Conservation (phyloP, 345 rosid genomes). For the Raphanus sativus region DNA sequence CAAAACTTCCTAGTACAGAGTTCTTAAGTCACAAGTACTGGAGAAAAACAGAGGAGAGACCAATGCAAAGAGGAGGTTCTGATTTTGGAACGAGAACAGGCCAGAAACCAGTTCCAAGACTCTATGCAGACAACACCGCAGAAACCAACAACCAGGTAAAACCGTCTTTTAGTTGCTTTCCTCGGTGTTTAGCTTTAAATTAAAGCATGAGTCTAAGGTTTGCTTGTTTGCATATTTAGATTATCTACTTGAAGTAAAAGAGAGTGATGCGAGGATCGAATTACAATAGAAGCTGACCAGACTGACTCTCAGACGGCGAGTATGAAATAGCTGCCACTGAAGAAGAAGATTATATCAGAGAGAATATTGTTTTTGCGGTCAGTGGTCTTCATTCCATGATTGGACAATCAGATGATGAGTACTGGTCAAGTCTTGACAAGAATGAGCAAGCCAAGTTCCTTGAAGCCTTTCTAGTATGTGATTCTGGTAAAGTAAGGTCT, state of each 20-base stretch:
- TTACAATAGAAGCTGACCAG: conserved; percentile 20
- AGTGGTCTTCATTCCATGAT: conserved; percentile 50
- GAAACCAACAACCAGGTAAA: conserved; percentile 38
- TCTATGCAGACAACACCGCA: conserved; percentile 23
- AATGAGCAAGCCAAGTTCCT: conserved; percentile 56
- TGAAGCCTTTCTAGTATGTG: conserved; percentile 60
- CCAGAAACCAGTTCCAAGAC: conserved; percentile 38
- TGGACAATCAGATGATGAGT: conserved; percentile 41
- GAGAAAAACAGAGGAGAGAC: conserved; percentile 63
- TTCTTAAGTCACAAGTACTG: conserved; percentile 83
- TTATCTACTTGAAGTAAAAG: conserved; percentile 24
- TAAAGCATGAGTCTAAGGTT: not conserved
- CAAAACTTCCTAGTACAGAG: conserved; percentile 81
- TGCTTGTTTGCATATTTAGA: conserved; percentile 24
- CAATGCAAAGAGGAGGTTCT: conserved; percentile 38
- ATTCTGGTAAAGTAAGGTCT: conserved; percentile 52
- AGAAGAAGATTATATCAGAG: not conserved
- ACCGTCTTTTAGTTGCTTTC: not conserved
- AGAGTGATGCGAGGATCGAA: conserved; percentile 20
- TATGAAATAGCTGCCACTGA: conserved; percentile 1
- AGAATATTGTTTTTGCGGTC: conserved; percentile 51
- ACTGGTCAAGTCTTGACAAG: conserved; percentile 54
- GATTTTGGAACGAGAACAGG: conserved; percentile 39
- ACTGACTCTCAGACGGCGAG: conserved; percentile 19
- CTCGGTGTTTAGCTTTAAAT: not conserved